Evolutionary conservation across 2,329 filamentous ascomycete genomes (phyloP), one percentile per base, ranked within the genome.

Genomic region (Aspergillus felis): DNA sequence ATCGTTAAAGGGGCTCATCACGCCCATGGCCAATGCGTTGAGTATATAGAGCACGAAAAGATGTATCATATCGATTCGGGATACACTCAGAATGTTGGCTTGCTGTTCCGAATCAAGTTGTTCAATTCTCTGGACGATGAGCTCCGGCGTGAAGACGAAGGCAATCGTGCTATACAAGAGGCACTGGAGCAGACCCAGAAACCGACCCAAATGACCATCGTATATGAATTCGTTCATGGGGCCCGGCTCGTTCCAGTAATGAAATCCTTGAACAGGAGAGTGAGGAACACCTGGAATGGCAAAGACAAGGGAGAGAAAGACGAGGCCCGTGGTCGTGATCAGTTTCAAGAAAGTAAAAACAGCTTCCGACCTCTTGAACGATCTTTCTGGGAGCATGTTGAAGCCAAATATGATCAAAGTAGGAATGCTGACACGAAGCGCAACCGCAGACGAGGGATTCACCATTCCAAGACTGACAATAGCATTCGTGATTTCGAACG

Each of bases 401-500:
- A 79, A 68, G 3, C 68, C 73, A n/a, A 81, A 66, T 52, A 89
- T 82, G 29, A 88, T 76, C n/a, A 81, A 67, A 51, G 87, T 79
- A 53, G 85, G 72, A 57, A 85, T 79, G 7, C 79, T 80, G 51
- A 81, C 74, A 66, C 77, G 79, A 25, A 75, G 67, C 6, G 73
- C 73, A 27, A 78, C 68, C 9, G 70, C 70, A 27, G 73, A 53
- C 4, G 66, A 67, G 12, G 75, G 72, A 20, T 70, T 66, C 85
- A 86, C 89, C 65, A 83, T 83, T 57, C 83, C 74, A 62, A 88
- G 83, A 35, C 88, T 78, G 28, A 87, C 82, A 62, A 84, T 81
- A 28, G 85, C 84, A n/a, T 85, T 86, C 0, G 83, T 84, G 57
- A 88, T 85, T 70, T 89, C 86, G 58, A 83, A 81, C 54, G 76